phyloP scores from a whole-genome alignment of 2,329 filamentous ascomycete genomes.

The Leptosphaerulina australis region DNA sequence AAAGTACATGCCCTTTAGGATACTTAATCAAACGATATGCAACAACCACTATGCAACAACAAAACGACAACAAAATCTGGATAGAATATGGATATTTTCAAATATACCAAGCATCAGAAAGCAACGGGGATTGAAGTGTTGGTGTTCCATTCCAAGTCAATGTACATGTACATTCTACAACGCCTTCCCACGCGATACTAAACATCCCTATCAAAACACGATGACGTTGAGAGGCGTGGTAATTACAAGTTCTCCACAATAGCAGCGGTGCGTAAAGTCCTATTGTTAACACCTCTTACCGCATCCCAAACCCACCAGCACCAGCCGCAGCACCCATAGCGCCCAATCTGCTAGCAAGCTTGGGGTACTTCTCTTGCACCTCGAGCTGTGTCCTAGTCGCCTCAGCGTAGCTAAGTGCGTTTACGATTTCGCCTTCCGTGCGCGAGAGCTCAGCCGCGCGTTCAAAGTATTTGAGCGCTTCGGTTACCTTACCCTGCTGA shows the following conservation, averaged over 20 bases:
- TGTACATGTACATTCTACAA: constrained; percentile 19
- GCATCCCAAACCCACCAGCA: constrained; percentile 40
- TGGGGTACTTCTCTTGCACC: constrained; percentile 62
- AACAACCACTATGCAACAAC: no score
- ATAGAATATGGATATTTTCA: no score
- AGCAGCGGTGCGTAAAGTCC: background rate
- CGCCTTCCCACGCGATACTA: constrained; percentile 4
- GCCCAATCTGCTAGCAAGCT: constrained; percentile 55
- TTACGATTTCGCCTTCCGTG: constrained; percentile 94
- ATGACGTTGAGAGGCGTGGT: constrained; percentile 10
- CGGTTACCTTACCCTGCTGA: constrained; percentile 95
- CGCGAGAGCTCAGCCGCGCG: constrained; percentile 91
- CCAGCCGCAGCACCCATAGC: constrained; percentile 51
- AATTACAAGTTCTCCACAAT: constrained; percentile 13
- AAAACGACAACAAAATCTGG: no score
- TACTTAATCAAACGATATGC: no score
- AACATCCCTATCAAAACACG: constrained; percentile 2
- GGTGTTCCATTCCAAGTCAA: constrained; percentile 6
- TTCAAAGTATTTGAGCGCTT: constrained; percentile 96
- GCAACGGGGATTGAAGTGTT: no score
- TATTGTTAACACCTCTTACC: constrained; percentile 25
- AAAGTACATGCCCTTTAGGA: no score
- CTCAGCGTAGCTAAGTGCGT: constrained; percentile 95
- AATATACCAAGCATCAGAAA: no score
- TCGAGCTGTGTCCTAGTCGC: constrained; percentile 95